Evolutionary conservation across 306 rosid species (phyloP), one percentile per base, ranked within the genome.

Genomic region (Abrus precatorius): DNA sequence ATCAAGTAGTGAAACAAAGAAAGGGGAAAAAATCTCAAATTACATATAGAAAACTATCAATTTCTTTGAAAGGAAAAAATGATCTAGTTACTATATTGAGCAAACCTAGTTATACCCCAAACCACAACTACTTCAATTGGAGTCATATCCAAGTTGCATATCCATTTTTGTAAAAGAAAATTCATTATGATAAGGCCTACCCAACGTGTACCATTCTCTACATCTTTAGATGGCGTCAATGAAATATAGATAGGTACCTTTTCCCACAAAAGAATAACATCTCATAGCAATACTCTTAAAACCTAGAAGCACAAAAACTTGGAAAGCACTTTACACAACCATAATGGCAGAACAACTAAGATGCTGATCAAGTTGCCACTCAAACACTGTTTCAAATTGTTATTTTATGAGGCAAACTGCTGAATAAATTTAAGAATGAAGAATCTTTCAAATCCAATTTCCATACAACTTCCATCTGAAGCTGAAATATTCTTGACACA

Each of bases 341-440:
- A 60, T 36, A 48, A 79, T 40, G 32, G 5, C 12, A 55, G 1
- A 56, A 7, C 40, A 76, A 4, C 54, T 43, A 29, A 38, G 59
- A 85, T 36, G 53, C 13, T 44, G 29, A 55, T 69, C 8, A 62
- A 74, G 33, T 56, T 55, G 27, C 62, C 40, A 77, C 29, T 41
- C 59, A 72, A 57, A 68, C 38, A 63, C 43, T 48, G 47, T 38
- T 41, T 62, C 68, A 54, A 68, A 30, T 54, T 54, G 55, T 9
- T 36, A 54, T 40, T 29, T 52, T n/a, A 49, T 28, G 14, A 70
- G 7, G 9, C 5, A 4, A 74, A 43, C 28, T 55, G 63, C 5
- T 3, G 30, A 71, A 47, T 45, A 66, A 69, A 57, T 7, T 44
- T 1, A 49, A 29, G 14, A 36, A 43, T 44, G 0, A 49, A 29